phyloP scores from a whole-genome alignment of 2,329 filamentous ascomycete species.

The Clonostachys chloroleuca region DNA sequence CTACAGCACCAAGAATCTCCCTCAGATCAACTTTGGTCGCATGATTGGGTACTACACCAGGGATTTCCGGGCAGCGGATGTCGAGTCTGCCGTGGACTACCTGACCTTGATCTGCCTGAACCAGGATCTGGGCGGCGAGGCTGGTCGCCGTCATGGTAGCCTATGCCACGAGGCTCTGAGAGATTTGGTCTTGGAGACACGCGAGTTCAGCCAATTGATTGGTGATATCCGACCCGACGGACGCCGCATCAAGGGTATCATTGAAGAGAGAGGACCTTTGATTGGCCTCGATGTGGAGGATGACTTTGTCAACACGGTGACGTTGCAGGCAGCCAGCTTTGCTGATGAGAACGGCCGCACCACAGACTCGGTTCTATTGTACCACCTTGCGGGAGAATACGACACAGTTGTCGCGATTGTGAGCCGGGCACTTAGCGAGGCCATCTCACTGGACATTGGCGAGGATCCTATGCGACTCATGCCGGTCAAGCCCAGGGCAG shows the following conservation, averaged over 20 bases:
- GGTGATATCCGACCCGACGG: constrained; percentile 89
- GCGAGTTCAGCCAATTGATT: constrained; percentile 90
- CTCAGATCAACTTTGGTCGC: constrained; percentile 90
- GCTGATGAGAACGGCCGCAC: constrained; percentile 92
- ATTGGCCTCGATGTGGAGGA: constrained; percentile 77
- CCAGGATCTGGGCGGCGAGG: constrained; percentile 69
- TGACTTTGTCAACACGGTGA: constrained; percentile 89
- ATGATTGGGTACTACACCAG: constrained; percentile 94
- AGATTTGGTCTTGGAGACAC: constrained; percentile 92
- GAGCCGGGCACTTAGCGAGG: constrained; percentile 85
- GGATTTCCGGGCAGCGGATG: constrained; percentile 89
- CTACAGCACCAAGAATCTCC: constrained; percentile 61
- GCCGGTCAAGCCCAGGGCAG: constrained; percentile 69
- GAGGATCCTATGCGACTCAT: constrained; percentile 74
- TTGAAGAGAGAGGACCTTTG: constrained; percentile 78
- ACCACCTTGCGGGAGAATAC: constrained; percentile 92
- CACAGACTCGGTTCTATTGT: constrained; percentile 90
- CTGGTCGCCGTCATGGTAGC: constrained; percentile 70
- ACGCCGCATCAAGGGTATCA: constrained; percentile 76
- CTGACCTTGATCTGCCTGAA: constrained; percentile 89
- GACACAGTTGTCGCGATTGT: constrained; percentile 90
- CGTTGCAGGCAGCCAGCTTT: constrained; percentile 83
- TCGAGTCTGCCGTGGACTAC: constrained; percentile 89
- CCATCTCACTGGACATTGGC: constrained; percentile 80
- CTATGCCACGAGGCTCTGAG: constrained; percentile 91